phyloP scores from a whole-genome alignment of 257 asterid genomes.

The Gentiana straminea region DNA sequence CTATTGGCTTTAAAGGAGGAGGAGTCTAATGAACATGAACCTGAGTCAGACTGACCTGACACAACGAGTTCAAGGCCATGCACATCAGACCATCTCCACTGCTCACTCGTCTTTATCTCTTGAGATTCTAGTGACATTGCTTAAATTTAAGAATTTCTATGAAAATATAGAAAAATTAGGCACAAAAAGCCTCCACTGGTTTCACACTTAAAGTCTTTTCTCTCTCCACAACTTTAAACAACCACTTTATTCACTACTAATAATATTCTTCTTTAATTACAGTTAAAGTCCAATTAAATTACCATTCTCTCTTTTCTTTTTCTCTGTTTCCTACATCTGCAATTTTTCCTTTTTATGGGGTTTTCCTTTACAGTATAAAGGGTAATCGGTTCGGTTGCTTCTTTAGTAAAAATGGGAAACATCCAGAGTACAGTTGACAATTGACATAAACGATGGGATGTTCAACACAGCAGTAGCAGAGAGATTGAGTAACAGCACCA shows the following conservation, averaged over 20 bases:
- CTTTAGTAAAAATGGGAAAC: slow-evolving; percentile 17
- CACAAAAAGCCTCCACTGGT: slow-evolving; percentile 14
- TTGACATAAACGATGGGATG: slow-evolving; percentile 22
- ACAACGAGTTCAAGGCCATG: slow-evolving; percentile 74
- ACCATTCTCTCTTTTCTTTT: background rate
- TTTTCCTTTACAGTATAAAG: too few species aligned
- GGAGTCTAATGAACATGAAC: too few species aligned
- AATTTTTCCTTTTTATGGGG: too few species aligned
- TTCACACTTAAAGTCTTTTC: slow-evolving; percentile 14
- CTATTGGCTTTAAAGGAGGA: slow-evolving; percentile 37
- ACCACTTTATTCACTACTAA: slow-evolving; percentile 7
- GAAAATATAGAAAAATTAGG: slow-evolving; percentile 6
- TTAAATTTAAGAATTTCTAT: slow-evolving; percentile 18
- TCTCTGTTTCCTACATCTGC: background rate
- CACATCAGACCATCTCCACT: slow-evolving; percentile 77
- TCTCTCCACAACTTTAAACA: slow-evolving; percentile 4
- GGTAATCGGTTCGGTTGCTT: slow-evolving; percentile 17
- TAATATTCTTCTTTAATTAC: slow-evolving; percentile 9
- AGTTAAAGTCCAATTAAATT: too few species aligned
- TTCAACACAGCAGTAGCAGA: slow-evolving; percentile 7
- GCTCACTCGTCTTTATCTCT: slow-evolving; percentile 58
- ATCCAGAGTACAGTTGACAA: slow-evolving; percentile 24
- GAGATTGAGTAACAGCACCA: slow-evolving; percentile 12
- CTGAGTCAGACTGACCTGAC: slow-evolving; percentile 29
- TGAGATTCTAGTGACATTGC: slow-evolving; percentile 49